Base-by-base conservation (phyloP, 495 filamentous ascomycete species). In the Neurospora hispaniola region DNA sequence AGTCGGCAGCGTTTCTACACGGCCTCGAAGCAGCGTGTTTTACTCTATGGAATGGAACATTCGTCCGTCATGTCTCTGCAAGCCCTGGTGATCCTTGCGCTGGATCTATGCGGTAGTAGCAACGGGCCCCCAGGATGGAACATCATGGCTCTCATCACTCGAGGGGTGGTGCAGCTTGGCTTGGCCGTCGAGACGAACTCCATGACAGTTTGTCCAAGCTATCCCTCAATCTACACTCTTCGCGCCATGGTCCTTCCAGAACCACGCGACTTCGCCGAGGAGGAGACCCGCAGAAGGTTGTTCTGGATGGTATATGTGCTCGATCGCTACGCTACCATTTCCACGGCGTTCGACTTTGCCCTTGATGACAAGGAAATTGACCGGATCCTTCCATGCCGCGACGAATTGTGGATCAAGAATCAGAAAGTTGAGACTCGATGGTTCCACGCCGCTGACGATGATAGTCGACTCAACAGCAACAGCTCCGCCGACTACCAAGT, bases 301-400 rank as follows among this genome's bases (percentile, higher is more conserved):
- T 96, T 97, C 83, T 97, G 94, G 94, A 94, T 94, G 91, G 90
- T 96, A 39, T 97, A 96, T 77, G 79, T 96, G 39, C 85, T 97
- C 42, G 94, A 97, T 80, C 86, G 94, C 48, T 96, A 96, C 76
- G 93, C 94, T 1, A 96, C 93, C 2, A 88, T 96, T 66, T 90
- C 93, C 0, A 97, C 94, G 0, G 92, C 93, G 4, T 96, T 97
- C 75, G 93, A 97, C 78, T 94, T 97, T 80, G 92, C 92, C 3
- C 82, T 97, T 69, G 90, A 93, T 74, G 93, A 96, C 76, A 92
- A 90, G 75, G 93, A 97, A 74, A 95, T 97, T 70, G 93, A 97
- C 77, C 88, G 93, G 38, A 93, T 89, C 66, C 84, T 97, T 14
- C 94, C 94, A 23, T 97, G 94, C 78, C 89, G 91, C 59, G 93